Evolutionary conservation across 2,329 filamentous ascomycete genomes (phyloP).

Genomic region (Cladophialophora psammophila): DNA sequence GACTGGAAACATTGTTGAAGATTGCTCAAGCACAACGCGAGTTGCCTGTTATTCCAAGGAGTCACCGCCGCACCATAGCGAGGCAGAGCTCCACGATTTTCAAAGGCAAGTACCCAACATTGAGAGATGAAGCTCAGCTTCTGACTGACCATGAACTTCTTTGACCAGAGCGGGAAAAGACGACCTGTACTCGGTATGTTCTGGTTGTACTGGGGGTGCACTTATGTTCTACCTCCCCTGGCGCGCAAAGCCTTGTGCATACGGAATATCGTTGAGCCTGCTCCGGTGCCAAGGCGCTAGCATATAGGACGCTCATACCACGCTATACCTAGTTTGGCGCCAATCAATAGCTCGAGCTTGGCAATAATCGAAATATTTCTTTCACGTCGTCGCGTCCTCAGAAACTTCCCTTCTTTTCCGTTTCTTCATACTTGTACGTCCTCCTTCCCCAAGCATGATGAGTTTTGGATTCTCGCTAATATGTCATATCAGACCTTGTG

Average conservation of each 20-base stretch:
- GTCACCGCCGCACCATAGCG: background rate
- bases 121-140: no score
- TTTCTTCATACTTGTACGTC: background rate
- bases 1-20: background rate
- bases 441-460: background rate
- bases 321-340: no score
- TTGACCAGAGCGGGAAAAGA: no score
- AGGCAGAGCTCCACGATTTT: background rate
- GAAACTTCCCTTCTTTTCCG: background rate
- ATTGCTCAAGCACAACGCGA: background rate
- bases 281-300: no score
- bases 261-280: no score
- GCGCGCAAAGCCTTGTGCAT: no score
- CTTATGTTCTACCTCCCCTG: no score
- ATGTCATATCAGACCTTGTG: conserved; percentile 32
- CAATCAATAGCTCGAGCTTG: no score
- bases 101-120: background rate
- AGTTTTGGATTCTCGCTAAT: background rate
- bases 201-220: no score
- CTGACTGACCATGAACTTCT: background rate
- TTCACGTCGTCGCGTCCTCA: background rate
- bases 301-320: no score
- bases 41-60: background rate
- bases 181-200: no score
- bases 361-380: no score